Percentiles rank a stretch among this genome's conserved stretches.
phyloP scores from a whole-genome alignment of 2,329 filamentous ascomycete genomes.

The Akanthomyces muscarius region DNA sequence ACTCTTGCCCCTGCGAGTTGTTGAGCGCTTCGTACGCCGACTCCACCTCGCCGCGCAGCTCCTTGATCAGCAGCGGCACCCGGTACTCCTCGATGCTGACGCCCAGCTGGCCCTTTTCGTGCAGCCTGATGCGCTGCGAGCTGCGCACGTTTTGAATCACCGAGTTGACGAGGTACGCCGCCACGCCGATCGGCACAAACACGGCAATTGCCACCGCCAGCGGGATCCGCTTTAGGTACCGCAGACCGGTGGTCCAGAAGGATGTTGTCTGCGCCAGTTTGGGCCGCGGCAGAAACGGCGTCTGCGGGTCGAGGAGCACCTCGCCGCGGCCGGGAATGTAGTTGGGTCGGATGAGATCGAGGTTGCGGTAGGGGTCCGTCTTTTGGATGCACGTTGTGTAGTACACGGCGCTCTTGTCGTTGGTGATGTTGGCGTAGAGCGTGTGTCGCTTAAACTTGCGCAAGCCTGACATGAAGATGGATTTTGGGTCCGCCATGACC shows the following conservation, averaged over 20 bases:
- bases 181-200: constrained; percentile 69
- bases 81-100: constrained; percentile 68
- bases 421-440: constrained; percentile 81
- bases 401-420: constrained; percentile 76
- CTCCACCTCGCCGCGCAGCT: constrained; percentile 72
- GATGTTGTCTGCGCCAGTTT: constrained; percentile 28
- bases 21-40: constrained; percentile 72
- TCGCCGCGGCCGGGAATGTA: constrained; percentile 70
- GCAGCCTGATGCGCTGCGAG: constrained; percentile 67
- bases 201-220: constrained; percentile 61
- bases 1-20: constrained; percentile 65
- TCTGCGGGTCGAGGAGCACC: constrained; percentile 66
- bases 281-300: constrained; percentile 53
- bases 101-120: constrained; percentile 67
- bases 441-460: constrained; percentile 70
- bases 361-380: constrained; percentile 70
- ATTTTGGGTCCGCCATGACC: constrained; percentile 75
- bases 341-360: constrained; percentile 65
- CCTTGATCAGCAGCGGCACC: constrained; percentile 70
- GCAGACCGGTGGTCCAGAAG: constrained; percentile 27
- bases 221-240: constrained; percentile 52
- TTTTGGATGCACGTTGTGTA: constrained; percentile 78
- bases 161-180: constrained; percentile 71
- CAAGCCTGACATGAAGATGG: constrained; percentile 80
- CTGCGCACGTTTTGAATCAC: constrained; percentile 73